Base-by-base conservation (phyloP, 371 early-diverging fungal species). In the Actinomortierella ambigua region DNA sequence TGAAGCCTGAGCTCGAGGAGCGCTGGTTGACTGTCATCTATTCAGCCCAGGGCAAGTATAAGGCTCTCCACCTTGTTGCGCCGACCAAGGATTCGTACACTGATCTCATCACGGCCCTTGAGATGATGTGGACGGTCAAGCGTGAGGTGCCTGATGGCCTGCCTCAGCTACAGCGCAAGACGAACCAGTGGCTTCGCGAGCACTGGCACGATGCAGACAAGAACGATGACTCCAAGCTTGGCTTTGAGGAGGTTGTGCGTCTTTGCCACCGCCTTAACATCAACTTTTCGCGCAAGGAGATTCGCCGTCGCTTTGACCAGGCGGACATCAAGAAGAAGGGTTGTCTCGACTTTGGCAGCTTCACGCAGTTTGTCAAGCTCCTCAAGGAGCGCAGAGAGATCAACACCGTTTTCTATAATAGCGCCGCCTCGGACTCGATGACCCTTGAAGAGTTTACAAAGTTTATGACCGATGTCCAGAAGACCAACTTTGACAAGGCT, bases 161-260 rank as follows among this genome's bases (percentile, higher is more conserved):
- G 18, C 69, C 69, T 9, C 75, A 75, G 49, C 52, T 77, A 1
- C 66, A 68, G 55, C 75, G 66, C 56, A 69, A 65, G 39, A 69
- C 75, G 18, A 67, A 67, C 28, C 59, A 77, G 24, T 79, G 79
- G 79, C 63, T 79, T 14, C 63, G 60, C 20, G 69, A 75, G 28
- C 75, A 75, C 28, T 79, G 79, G 79, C 69, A 75, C 61, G 69
- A 77, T 39, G 79, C 79, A 13, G 70, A 79, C 57, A 79, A 79
- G 48, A 61, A 79, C 41, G 68, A 59, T 0, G 62, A 79, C 47
- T 69, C 77, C 13, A 77, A 69, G 54, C 65, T 79, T 20, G 61
- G 60, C 9, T 75, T 75, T 23, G 75, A 75, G 29, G 79, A 77
- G 44, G 59, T 77, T 17, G 75, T 67, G 8, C 69, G 71, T 7